phyloP scores from a whole-genome alignment of 306 rosid genomes.

The apple (Malus domestica) region ASM211411v1 NC_041803.1:7021001-7021500 shows the following conservation, averaged over 20 bases:
- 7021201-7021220: conserved; percentile 63
- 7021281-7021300: background rate
- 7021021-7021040: conserved; percentile 66
- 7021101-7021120: conserved; percentile 47
- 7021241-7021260: conserved; percentile 20
- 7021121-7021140: conserved; percentile 56
- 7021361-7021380: conserved; percentile 74
- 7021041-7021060: background rate
- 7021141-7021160: conserved; percentile 84
- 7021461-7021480: conserved; percentile 17
- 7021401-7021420: conserved; percentile 76
- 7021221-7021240: conserved; percentile 11
- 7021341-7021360: conserved; percentile 99
- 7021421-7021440: conserved; percentile 72
- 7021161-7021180: conserved; percentile 69
- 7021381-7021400: conserved; percentile 95
- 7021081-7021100: conserved; percentile 13
- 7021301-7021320: background rate
- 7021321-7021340: conserved; percentile 39
- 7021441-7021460: conserved; percentile 22
- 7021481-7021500: conserved; percentile 14
- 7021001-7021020: conserved; percentile 95
- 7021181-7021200: conserved; percentile 83
- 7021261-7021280: background rate
- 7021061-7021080: background rate